Conservation (phyloP, 108 stramenopile species). For the Fistulifera solaris region DNA sequence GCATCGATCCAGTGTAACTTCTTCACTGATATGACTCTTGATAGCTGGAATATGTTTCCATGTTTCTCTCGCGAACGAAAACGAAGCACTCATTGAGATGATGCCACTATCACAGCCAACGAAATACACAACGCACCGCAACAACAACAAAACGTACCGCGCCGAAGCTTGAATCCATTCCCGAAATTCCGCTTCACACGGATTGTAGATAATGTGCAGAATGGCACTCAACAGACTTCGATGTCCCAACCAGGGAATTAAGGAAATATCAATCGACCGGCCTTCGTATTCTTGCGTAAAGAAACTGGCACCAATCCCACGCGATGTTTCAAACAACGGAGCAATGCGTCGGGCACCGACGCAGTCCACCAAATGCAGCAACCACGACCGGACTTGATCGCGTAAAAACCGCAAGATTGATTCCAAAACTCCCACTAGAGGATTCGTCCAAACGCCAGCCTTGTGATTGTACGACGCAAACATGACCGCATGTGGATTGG, state of each 20-base stretch:
- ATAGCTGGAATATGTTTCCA: constrained; percentile 82
- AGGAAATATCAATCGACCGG: constrained; percentile 88
- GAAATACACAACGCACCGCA: no score
- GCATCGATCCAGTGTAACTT: constrained; percentile 75
- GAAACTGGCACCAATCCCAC: constrained; percentile 64
- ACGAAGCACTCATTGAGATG: no score
- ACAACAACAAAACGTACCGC: constrained; percentile 7
- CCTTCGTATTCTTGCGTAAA: constrained; percentile 95
- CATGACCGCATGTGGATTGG: constrained; percentile 89
- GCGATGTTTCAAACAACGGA: constrained; percentile 67
- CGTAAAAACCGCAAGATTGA: constrained; percentile 80
- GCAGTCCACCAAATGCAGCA: constrained; percentile 72
- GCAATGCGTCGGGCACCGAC: constrained; percentile 71
- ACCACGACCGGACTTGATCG: constrained; percentile 73
- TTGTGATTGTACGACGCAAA: constrained; percentile 70
- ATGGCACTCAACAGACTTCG: constrained; percentile 70
- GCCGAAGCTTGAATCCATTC: constrained; percentile 78
- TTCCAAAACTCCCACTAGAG: constrained; percentile 62
- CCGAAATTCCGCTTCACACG: constrained; percentile 64
- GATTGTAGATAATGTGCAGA: constrained; percentile 83
- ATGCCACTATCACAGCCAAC: no score
- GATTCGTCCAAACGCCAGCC: constrained; percentile 73
- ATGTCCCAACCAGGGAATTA: constrained; percentile 88
- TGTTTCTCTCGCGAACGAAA: constrained; percentile 33
- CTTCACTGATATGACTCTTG: constrained; percentile 81